Evolutionary conservation across 1,139 yeast species (phyloP).

Genomic region (Arxiozyma bovina): DNA sequence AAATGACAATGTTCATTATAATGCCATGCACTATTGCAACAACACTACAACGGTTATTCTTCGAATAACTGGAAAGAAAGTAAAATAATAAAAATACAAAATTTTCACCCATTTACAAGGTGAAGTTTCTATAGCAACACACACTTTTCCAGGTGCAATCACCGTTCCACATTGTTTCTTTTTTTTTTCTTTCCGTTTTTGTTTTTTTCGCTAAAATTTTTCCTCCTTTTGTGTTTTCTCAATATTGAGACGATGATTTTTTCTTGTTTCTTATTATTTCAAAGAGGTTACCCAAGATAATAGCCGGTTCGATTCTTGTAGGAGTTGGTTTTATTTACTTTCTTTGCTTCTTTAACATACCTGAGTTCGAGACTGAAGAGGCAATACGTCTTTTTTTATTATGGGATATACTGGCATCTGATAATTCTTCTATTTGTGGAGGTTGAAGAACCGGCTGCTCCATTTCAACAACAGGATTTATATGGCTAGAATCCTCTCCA

Average conservation of each 20-base stretch:
- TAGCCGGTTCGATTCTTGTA: not conserved
- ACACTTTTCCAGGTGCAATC: slow-evolving; percentile 2
- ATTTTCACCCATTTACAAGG: not conserved
- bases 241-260: not conserved
- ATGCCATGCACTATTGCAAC: not conserved
- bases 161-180: not conserved
- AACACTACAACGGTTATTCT: not conserved
- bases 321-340: not conserved
- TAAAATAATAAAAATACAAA: not conserved
- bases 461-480: not conserved
- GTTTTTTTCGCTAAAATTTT: not conserved
- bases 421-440: slow-evolving; percentile 1
- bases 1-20: too few species aligned
- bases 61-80: not conserved
- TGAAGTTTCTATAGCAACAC: slow-evolving; percentile 3
- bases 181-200: not conserved
- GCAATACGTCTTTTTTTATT: not conserved
- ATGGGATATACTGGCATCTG: not conserved
- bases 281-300: not conserved
- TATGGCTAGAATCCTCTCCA: not conserved
- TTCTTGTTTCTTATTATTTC: too few species aligned
- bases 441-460: not conserved
- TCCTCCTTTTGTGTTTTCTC: not conserved
- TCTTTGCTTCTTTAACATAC: not conserved
- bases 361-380: not conserved